A percentile compares a stretch with the other conserved stretches of the same genome.
phyloP scores from a whole-genome alignment of 1,139 yeast genomes.

The Geotrichum siamense region DNA sequence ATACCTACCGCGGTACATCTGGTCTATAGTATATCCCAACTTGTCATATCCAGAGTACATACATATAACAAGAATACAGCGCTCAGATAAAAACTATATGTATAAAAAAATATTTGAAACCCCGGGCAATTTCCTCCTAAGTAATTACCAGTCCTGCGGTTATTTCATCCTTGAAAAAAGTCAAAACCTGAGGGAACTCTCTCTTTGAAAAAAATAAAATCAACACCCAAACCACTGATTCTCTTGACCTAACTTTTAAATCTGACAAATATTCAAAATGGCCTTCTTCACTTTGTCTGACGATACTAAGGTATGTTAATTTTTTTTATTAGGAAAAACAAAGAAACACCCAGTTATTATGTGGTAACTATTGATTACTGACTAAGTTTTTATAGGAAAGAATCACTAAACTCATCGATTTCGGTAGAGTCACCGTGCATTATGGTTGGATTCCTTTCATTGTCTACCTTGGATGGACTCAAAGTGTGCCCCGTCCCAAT shows the following conservation, averaged over 20 bases:
- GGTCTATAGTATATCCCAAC: too few species aligned
- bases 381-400: conserved; percentile 51
- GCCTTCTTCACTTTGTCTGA: conserved; percentile 39
- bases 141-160: background rate
- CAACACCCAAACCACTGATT: too few species aligned
- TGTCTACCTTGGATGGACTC: conserved; percentile 86
- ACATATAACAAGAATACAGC: too few species aligned
- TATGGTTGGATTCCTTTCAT: conserved; percentile 97
- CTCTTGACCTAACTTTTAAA: background rate
- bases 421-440: conserved; percentile 83
- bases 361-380: conserved; percentile 13
- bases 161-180: background rate
- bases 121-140: too few species aligned
- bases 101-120: too few species aligned
- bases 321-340: background rate
- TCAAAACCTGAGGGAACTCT: background rate
- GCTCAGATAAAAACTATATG: too few species aligned
- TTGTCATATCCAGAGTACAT: too few species aligned
- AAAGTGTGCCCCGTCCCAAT: conserved; percentile 78
- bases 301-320: conserved; percentile 38
- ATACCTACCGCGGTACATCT: too few species aligned
- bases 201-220: background rate
- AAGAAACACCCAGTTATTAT: background rate
- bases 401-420: conserved; percentile 69
- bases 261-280: conserved; percentile 26